phyloP scores from a whole-genome alignment of 495 filamentous ascomycete species.

The Lasiosphaeria miniovina region DNA sequence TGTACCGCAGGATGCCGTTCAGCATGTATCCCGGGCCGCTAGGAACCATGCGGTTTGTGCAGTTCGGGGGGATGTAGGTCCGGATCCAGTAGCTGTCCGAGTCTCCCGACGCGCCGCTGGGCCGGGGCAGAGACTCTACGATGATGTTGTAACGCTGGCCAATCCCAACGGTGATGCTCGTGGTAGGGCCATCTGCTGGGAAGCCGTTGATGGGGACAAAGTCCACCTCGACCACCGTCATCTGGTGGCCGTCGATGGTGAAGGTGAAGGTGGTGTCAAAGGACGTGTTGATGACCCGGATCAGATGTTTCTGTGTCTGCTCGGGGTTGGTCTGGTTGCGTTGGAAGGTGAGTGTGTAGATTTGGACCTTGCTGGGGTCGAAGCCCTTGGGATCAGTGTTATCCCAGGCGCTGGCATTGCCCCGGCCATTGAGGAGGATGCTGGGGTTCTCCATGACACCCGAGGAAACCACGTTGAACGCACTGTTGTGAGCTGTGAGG shows the following conservation, averaged over 20 bases:
- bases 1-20: constrained; percentile 56
- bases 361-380: neutral
- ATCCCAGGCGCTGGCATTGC: neutral
- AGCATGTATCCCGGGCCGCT: constrained; percentile 37
- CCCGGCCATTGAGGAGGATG: constrained; percentile 36
- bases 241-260: constrained; percentile 41
- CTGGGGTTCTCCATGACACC: neutral
- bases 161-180: constrained; percentile 55
- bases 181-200: too few species aligned
- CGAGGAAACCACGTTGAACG: neutral
- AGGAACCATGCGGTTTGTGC: neutral
- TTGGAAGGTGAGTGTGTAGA: neutral
- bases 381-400: neutral
- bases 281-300: constrained; percentile 51
- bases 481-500: neutral
- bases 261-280: constrained; percentile 26
- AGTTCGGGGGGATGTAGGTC: constrained; percentile 1
- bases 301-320: constrained; percentile 44
- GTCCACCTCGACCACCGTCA: constrained; percentile 42
- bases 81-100: constrained; percentile 16
- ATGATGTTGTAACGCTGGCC: constrained; percentile 66
- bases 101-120: neutral
- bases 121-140: constrained; percentile 47
- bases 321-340: neutral
- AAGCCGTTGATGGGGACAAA: constrained; percentile 45